phyloP scores from a whole-genome alignment of 768 basidiomycete genomes.

The Paxillus ammoniavirescens region DNA sequence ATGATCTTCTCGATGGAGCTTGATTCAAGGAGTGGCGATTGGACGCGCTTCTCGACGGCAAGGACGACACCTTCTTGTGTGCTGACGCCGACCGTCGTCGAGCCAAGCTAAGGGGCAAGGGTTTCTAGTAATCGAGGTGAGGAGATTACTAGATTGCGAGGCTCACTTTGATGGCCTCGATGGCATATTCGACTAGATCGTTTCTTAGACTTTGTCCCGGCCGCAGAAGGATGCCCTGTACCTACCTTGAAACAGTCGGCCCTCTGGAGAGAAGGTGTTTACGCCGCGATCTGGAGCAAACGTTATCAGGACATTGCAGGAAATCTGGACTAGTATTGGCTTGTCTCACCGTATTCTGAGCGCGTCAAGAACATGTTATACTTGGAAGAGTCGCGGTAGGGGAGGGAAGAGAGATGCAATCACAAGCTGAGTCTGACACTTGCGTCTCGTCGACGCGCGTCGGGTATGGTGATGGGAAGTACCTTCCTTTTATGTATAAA shows the following conservation, averaged over 20 bases:
- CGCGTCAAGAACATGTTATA: conserved; percentile 85
- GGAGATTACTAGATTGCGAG: neutral
- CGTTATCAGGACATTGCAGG: neutral
- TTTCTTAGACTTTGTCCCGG: conserved; percentile 13
- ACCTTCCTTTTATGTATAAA: conserved; percentile 24
- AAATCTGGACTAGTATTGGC: neutral
- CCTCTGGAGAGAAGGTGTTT: conserved; percentile 98
- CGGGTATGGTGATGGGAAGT: conserved; percentile 28
- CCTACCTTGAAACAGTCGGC: conserved; percentile 95
- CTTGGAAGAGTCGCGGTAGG: conserved; percentile 3
- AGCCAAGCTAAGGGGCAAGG: conserved; percentile 70
- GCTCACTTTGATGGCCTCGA: conserved; percentile 93
- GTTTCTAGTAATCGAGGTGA: neutral
- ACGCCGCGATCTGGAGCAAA: conserved; percentile 80
- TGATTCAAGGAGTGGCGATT: conserved; percentile 92
- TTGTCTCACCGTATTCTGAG: conserved; percentile 80
- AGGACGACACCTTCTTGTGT: conserved; percentile 90
- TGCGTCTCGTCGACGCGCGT: conserved; percentile 36
- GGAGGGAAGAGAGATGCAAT: conserved; percentile 1
- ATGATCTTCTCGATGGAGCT: conserved; percentile 99
- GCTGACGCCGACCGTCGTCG: conserved; percentile 93
- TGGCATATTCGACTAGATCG: conserved; percentile 91
- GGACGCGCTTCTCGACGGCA: conserved; percentile 97
- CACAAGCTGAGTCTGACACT: conserved; percentile 19
- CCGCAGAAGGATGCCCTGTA: conserved; percentile 1